These are phyloP conservation scores for Aspergillus carlsbadensis DNA, from an alignment of 495 filamentous ascomycete species.

Conservation along the genomic window DNA sequence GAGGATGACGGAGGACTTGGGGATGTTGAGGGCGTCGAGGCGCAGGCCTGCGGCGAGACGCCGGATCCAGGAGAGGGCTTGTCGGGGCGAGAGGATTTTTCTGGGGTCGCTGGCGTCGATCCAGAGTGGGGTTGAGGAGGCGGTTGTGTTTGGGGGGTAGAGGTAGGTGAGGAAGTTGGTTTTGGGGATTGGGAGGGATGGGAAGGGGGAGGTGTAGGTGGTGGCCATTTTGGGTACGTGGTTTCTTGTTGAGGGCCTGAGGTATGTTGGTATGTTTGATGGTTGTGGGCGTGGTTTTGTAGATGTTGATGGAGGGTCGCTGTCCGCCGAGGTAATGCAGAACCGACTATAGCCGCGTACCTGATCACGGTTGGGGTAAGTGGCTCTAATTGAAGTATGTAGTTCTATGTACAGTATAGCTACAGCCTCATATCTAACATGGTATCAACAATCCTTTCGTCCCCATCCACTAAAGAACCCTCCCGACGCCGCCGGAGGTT, in stretches of 20 bases:
- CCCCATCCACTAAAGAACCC: conserved; percentile 61
- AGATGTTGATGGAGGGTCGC: too few species aligned
- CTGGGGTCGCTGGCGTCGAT: conserved; percentile 37
- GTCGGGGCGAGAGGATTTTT: conserved; percentile 32
- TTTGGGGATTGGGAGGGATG: conserved; percentile 39
- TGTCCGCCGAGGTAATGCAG: too few species aligned
- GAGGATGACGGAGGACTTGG: conserved; percentile 43
- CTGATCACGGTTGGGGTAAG: too few species aligned
- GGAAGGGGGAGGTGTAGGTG: conserved; percentile 10
- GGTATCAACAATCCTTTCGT: conserved; percentile 31
- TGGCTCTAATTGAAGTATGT: too few species aligned
- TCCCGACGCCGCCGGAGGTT: conserved; percentile 31
- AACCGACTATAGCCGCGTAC: too few species aligned
- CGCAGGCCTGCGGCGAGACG: conserved; percentile 40
- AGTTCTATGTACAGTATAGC: too few species aligned
- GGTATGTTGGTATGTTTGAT: too few species aligned
- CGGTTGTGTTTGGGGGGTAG: conserved; percentile 35
- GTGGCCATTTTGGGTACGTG: too few species aligned
- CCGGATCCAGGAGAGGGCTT: conserved; percentile 43
- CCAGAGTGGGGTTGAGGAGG: conserved; percentile 42
- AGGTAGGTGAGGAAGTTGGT: conserved; percentile 43
- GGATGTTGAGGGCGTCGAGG: conserved; percentile 33
- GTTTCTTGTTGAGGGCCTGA: too few species aligned
- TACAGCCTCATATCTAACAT: conserved; percentile 26
- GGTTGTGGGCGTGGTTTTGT: too few species aligned